Evolutionary conservation across 164 flowering plant species (phyloP), one percentile per base, ranked within the genome.

Genomic region (Umbilicus rupestris): DNA sequence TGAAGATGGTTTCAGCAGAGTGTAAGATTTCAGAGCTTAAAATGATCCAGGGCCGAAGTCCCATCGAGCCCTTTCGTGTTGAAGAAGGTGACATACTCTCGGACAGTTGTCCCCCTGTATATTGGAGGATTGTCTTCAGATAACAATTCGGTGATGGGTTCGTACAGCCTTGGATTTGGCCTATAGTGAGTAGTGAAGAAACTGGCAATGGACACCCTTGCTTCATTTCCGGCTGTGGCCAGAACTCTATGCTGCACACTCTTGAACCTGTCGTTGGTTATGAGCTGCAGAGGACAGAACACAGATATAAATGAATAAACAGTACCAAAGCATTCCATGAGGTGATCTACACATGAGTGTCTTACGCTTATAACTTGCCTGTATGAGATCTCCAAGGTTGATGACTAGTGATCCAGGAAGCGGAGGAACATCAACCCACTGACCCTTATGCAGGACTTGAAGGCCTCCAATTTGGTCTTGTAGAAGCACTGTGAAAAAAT

Each of bases 381-480:
- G 71, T 14, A 69, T 22, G 10, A 69, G 35, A 39, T 69, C 71
- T 63, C 67, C 71, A 8, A 47, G 20, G 39, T 69, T 69, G 29
- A 69, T 9, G 0, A 63, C 37, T 7, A 69, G 62, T 14, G 71
- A 58, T 49, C 60, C 71, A 17, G 62, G 62, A 5, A 45, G 3
- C 7, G 66, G 47, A 15, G 65, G 66, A 10, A 69, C 71, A 16
- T 69, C 66, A 20, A 62, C 71, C 62, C 62, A 69, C 2, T 31
- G 35, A 24, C 49, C 9, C 0, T 63, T 14, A 39, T 37, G 66
- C 41, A 46, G 50, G 33, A 69, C 66, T 33, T 69, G 71, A 22
- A 69, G 66, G 20, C 71, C 71, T 46, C 71, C 68, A 3, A 50
- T 19, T 6, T 64, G 52, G 50, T 70, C 68, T 17, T 64, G 68